These are phyloP conservation scores for Centrapalus pauciflorus DNA, from an alignment of 129 eudicot genomes.

Conservation along the genomic window DNA sequence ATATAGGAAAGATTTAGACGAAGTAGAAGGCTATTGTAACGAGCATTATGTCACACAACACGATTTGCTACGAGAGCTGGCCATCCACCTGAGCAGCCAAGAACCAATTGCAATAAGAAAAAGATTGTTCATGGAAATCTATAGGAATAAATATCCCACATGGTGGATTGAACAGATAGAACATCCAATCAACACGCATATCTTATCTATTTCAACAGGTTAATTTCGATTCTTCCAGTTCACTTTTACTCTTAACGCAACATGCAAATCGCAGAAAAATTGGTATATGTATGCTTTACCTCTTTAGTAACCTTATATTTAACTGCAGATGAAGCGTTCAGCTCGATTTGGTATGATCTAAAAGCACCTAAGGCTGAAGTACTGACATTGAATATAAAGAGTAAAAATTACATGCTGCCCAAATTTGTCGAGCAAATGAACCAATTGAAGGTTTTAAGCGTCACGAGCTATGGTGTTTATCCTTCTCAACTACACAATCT, in stretches of 20 bases:
- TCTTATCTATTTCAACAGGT: conserved; percentile 37
- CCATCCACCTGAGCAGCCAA: conserved; percentile 23
- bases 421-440: conserved; percentile 15
- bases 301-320: neutral
- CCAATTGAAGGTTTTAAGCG: conserved; percentile 26
- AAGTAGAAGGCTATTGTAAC: conserved; percentile 21
- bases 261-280: too few species aligned
- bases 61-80: conserved; percentile 35
- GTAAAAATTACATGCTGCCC: conserved; percentile 22
- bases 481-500: conserved; percentile 18
- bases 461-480: conserved; percentile 20
- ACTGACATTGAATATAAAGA: conserved; percentile 21
- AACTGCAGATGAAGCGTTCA: conserved; percentile 31
- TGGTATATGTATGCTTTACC: neutral
- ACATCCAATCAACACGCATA: conserved; percentile 12
- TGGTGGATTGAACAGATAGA: conserved; percentile 3
- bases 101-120: conserved; percentile 23
- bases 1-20: conserved; percentile 27
- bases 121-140: conserved; percentile 31
- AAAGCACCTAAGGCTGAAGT: conserved; percentile 27
- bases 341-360: conserved; percentile 27
- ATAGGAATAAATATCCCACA: conserved; percentile 13
- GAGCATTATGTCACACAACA: conserved; percentile 27
- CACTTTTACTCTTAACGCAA: neutral
- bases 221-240: neutral